phyloP scores from a whole-genome alignment of 2,329 filamentous ascomycete genomes.

The Paecilomyces dactylethromorphus region DNA sequence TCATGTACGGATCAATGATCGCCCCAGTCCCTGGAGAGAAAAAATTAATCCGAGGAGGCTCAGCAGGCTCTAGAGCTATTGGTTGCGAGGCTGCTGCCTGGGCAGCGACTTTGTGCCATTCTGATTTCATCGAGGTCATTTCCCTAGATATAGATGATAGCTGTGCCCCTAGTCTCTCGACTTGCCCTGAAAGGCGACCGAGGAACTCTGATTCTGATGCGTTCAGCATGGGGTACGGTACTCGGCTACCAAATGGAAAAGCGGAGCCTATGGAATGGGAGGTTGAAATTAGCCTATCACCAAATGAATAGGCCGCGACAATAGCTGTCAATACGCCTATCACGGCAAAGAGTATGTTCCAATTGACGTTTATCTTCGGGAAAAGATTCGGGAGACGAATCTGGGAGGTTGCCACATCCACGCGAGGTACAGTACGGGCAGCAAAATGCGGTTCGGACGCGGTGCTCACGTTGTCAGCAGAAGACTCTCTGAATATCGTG shows the following conservation, averaged over 20 bases:
- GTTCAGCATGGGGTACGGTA: constrained; percentile 14
- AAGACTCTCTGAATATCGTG: constrained; percentile 4
- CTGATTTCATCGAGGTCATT: constrained; percentile 16
- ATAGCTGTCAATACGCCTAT: constrained; percentile 6
- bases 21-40: constrained; percentile 63
- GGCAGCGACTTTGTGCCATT: constrained; percentile 13
- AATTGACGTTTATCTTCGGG: neutral
- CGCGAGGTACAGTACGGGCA: neutral
- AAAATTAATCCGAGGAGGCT: constrained; percentile 58
- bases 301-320: constrained; percentile 8
- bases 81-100: constrained; percentile 15
- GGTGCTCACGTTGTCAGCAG: constrained; percentile 1
- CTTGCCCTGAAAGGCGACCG: constrained; percentile 16
- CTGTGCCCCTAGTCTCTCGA: constrained; percentile 21
- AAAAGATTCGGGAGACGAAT: neutral
- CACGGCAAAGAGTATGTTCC: constrained; percentile 7
- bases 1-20: constrained; percentile 51
- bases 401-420: neutral
- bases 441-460: neutral
- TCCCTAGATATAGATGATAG: constrained; percentile 26
- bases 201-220: constrained; percentile 17
- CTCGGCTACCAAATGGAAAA: constrained; percentile 5
- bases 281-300: constrained; percentile 8
- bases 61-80: constrained; percentile 5
- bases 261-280: constrained; percentile 11